A percentile compares a stretch with the other conserved stretches of the same genome.
Evolutionary conservation across 1,284 basidiomycete genomes (phyloP).

Genomic region (Mycena sp.): DNA sequence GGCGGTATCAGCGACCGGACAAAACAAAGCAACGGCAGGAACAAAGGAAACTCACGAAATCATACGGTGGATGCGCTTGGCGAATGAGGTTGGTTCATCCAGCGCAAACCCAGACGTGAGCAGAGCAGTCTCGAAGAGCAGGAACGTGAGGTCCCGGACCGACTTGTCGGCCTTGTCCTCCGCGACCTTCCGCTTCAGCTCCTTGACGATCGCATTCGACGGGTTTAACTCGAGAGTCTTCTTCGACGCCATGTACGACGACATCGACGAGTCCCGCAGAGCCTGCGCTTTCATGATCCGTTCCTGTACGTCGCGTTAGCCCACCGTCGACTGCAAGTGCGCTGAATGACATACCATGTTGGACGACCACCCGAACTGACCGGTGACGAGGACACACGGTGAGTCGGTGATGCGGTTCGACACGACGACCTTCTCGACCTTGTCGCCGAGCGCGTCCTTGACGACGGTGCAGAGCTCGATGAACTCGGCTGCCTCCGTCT

Average conservation of each 20-base stretch:
- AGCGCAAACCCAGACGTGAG: slow-evolving; percentile 95
- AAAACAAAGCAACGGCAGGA: slow-evolving; percentile 12
- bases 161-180: slow-evolving; percentile 99
- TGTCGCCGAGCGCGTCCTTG: slow-evolving; percentile 99
- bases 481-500: slow-evolving; percentile 89
- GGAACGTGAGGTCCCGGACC: slow-evolving; percentile 94
- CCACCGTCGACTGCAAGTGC: not conserved
- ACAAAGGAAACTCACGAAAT: slow-evolving; percentile 64
- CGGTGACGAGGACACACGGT: slow-evolving; percentile 96
- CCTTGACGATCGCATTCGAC: slow-evolving; percentile 93
- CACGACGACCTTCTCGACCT: slow-evolving; percentile 99
- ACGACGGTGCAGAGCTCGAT: slow-evolving; percentile 93
- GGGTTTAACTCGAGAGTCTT: slow-evolving; percentile 99
- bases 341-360: slow-evolving; percentile 81
- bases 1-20: slow-evolving; percentile 19
- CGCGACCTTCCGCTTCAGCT: slow-evolving; percentile 93
- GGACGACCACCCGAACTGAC: slow-evolving; percentile 99
- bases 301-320: slow-evolving; percentile 60
- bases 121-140: slow-evolving; percentile 97
- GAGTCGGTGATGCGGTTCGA: slow-evolving; percentile 98
- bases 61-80: slow-evolving; percentile 97
- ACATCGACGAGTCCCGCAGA: slow-evolving; percentile 98
- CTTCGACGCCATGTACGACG: slow-evolving; percentile 99
- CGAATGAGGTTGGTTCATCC: slow-evolving; percentile 95
- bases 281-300: slow-evolving; percentile 99